These are phyloP conservation scores for Cymbopogon flexuosus DNA, from an alignment of 202 grass and related monocot genomes.

Conservation along the genomic window DNA sequence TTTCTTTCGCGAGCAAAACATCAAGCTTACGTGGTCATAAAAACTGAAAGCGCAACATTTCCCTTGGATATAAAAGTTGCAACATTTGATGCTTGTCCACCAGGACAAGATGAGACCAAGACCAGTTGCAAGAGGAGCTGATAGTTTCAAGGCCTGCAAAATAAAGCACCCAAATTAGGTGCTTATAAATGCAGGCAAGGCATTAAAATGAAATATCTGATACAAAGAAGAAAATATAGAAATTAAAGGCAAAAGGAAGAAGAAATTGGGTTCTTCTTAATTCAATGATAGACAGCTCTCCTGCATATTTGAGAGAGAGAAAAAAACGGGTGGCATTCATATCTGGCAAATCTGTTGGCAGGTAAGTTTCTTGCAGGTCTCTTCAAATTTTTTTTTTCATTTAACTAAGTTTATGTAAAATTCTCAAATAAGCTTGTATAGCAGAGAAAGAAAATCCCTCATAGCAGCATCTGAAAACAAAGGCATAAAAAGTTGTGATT, in stretches of 20 bases:
- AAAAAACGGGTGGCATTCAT: not conserved
- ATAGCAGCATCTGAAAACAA: not conserved
- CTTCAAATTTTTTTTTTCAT: not conserved
- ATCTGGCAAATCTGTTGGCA: not conserved
- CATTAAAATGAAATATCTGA: conserved; percentile 10
- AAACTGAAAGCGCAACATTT: conserved; percentile 97
- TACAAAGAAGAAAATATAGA: not conserved
- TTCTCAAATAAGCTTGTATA: conserved; percentile 10
- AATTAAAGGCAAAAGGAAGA: not conserved
- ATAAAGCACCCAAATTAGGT: conserved; percentile 22
- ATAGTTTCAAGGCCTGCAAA: conserved; percentile 78
- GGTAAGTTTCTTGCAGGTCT: not conserved
- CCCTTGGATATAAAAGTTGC: conserved; percentile 98
- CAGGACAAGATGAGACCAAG: conserved; percentile 96
- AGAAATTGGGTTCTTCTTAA: not conserved
- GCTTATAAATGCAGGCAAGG: conserved; percentile 25
- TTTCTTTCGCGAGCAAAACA: conserved; percentile 15
- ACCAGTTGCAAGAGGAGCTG: conserved; percentile 89
- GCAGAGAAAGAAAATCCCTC: not conserved
- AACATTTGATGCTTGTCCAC: conserved; percentile 97
- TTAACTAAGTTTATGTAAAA: conserved; percentile 4
- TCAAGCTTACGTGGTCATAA: conserved; percentile 93
- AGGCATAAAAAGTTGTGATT: not conserved
- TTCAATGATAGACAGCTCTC: not conserved
- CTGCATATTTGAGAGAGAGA: not conserved